Evolutionary conservation across 345 rosid species (phyloP).

Genomic region (Populus alba): DNA sequence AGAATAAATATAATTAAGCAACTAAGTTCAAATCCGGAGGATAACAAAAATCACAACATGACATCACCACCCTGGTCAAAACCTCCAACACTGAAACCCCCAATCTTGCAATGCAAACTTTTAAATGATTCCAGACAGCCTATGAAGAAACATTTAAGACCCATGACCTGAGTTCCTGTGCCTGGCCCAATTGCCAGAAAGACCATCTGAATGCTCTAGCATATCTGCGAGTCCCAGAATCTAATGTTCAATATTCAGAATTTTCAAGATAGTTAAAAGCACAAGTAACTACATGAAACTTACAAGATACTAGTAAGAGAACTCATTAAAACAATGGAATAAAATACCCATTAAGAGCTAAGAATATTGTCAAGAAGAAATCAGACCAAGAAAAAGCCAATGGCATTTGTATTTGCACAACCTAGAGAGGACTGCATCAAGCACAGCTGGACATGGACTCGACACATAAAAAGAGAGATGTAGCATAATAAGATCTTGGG

Average conservation of each 20-base stretch:
- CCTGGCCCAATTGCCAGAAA: slow-evolving; percentile 67
- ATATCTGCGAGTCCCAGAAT: slow-evolving; percentile 76
- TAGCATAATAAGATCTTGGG: neutral
- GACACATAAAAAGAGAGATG: neutral
- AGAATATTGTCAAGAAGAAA: neutral
- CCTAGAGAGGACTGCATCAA: neutral
- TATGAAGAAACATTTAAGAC: slow-evolving; percentile 46
- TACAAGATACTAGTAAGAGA: slow-evolving; percentile 11
- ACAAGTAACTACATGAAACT: slow-evolving; percentile 32
- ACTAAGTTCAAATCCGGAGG: slow-evolving; percentile 35
- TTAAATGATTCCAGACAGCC: slow-evolving; percentile 36
- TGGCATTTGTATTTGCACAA: neutral
- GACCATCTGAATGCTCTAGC: slow-evolving; percentile 69
- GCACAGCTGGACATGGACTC: slow-evolving; percentile 1
- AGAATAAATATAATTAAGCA: slow-evolving; percentile 52
- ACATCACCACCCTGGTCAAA: slow-evolving; percentile 44
- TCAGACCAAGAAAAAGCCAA: slow-evolving; percentile 1
- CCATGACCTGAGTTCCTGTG: slow-evolving; percentile 55
- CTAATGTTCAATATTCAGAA: slow-evolving; percentile 57
- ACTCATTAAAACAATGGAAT: slow-evolving; percentile 7
- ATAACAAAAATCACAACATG: slow-evolving; percentile 36
- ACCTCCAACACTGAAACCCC: slow-evolving; percentile 47
- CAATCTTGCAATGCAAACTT: slow-evolving; percentile 51
- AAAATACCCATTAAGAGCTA: slow-evolving; percentile 7
- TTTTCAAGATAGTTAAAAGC: slow-evolving; percentile 32